Evolutionary conservation across 2,329 filamentous ascomycete species (phyloP).

Genomic region (Podosphaera xanthii): DNA sequence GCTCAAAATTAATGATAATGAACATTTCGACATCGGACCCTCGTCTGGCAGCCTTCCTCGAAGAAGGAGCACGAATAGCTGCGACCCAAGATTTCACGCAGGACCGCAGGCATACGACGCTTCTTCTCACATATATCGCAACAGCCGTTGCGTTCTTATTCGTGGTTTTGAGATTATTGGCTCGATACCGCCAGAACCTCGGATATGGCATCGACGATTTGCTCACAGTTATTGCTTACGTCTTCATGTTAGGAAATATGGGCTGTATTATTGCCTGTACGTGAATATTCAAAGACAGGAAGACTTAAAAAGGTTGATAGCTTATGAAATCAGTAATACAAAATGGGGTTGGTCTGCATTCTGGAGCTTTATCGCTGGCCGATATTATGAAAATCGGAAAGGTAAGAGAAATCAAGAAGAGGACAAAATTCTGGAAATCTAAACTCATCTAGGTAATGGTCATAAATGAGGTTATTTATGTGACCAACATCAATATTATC

Average conservation of each 20-base stretch:
- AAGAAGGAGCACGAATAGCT: background rate
- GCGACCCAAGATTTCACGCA: background rate
- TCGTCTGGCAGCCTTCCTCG: background rate
- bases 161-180: background rate
- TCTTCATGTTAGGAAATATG: background rate
- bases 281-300: background rate
- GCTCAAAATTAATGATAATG: background rate
- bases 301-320: background rate
- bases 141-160: background rate
- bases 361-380: background rate
- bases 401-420: background rate
- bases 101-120: background rate
- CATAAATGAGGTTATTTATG: background rate
- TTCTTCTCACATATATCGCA: background rate
- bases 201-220: slow-evolving; percentile 1
- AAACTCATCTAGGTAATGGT: background rate
- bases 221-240: background rate
- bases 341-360: slow-evolving; percentile 1
- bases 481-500: background rate
- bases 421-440: background rate
- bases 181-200: background rate
- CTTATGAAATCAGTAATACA: background rate
- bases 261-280: background rate
- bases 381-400: background rate
- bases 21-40: background rate